Base-by-base conservation (phyloP, 1,139 yeast genomes). In the Candida mesenterica region DNA sequence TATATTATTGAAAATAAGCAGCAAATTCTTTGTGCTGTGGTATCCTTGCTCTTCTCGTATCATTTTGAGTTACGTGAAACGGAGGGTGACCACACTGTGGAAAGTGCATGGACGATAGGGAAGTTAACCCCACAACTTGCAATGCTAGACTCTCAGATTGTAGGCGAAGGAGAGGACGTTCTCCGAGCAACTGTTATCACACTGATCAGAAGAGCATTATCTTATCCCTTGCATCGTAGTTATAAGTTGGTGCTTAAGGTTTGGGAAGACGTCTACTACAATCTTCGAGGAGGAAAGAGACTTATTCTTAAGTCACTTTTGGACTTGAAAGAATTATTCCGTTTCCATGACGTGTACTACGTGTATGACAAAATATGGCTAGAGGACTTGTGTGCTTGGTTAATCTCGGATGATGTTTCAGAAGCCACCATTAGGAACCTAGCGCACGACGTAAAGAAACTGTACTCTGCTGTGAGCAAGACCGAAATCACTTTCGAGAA, bases 21-120 rank as follows among this genome's bases (percentile, higher is more conserved):
- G 5, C 70, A 75, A 15, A 54, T 77, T 2, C 80, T 86, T 46
- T 62, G 82, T 22, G 69, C 85, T 1, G 57, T 90, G 1, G 54
- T 87, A 1, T 77, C 87, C 15, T 44, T 89, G 1, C 50, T 92
- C 15, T 92, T 85, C 59, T 79, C 86, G 1, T 83, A 79, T 49
- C 74, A 77, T 39, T 89, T 82, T 53, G 97, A 92, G 43, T 56
- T 72, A 33, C 65, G 96, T 26, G 85, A 84, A 36, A 83, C 79
- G 19, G 76, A 72, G 50, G 96, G 95, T 7, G 95, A 85, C 15
- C 78, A 79, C 36, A 87, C 79, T 15, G 79, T 84, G 6, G 98
- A 92, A 59, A 84, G 95, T 42, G 89, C 95, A 0, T 92, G 97
- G 98, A 82, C 94, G 0, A 73, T 92, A 10, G 97, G 97, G 2